These are phyloP conservation scores for Geosiphon pyriformis DNA, from an alignment of 192 early-diverging fungal genomes.

Conservation along the genomic window DNA sequence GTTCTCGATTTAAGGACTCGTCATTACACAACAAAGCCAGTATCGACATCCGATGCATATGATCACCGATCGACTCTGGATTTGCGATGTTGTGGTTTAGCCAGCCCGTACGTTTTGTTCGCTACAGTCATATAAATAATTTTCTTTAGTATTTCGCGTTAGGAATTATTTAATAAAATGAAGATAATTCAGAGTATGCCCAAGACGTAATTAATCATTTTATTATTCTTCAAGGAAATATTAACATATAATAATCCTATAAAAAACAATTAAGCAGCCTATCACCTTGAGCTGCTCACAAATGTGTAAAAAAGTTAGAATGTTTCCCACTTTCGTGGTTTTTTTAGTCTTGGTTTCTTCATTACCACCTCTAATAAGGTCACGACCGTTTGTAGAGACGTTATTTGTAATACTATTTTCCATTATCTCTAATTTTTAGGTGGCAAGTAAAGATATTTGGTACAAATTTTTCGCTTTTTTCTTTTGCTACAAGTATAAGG, in stretches of 20 bases:
- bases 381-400: no score
- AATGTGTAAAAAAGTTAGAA: slow-evolving; percentile 66
- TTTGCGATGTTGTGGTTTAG: slow-evolving; percentile 59
- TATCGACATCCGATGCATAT: slow-evolving; percentile 93
- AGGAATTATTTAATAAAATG: no score
- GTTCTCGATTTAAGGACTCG: slow-evolving; percentile 48
- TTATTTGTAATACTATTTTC: no score
- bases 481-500: no score
- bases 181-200: no score
- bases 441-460: no score
- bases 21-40: slow-evolving; percentile 84
- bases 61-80: slow-evolving; percentile 88
- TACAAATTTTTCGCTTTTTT: no score
- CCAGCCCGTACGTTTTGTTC: slow-evolving; percentile 93
- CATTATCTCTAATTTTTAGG: no score
- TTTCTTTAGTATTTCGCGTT: not conserved
- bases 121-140: slow-evolving; percentile 35
- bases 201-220: no score
- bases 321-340: not conserved
- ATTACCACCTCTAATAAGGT: not conserved
- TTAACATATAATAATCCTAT: not conserved
- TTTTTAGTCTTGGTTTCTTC: not conserved
- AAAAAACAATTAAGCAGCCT: not conserved
- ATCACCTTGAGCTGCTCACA: slow-evolving; percentile 77
- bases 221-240: not conserved